Conservation (phyloP, 352 stramenopile species). For the Phytopythium kandeliae region DNA sequence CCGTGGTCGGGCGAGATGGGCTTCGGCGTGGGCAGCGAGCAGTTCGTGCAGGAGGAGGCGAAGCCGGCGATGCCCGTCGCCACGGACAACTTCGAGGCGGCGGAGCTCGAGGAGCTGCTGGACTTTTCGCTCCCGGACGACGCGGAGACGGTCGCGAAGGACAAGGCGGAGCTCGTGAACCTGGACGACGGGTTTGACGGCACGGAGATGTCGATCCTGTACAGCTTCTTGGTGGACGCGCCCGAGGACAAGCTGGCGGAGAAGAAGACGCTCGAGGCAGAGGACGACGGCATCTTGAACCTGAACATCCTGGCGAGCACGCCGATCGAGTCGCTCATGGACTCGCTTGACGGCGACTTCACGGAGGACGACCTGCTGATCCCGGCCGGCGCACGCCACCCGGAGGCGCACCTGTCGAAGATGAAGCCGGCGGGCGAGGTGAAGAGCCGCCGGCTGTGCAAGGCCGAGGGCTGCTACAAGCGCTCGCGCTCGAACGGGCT, state of each 20-base stretch:
- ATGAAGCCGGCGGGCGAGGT: slow-evolving; percentile 24
- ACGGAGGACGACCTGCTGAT: slow-evolving; percentile 71
- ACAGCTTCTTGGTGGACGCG: slow-evolving; percentile 77
- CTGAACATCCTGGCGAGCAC: slow-evolving; percentile 64
- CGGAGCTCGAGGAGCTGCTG: slow-evolving; percentile 67
- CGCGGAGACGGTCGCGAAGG: slow-evolving; percentile 40
- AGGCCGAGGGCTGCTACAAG: slow-evolving; percentile 55
- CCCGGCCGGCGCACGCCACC: slow-evolving; percentile 20
- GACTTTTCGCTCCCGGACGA: slow-evolving; percentile 73
- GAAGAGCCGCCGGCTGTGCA: slow-evolving; percentile 57
- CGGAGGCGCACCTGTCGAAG: slow-evolving; percentile 21
- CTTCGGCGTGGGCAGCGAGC: slow-evolving; percentile 27
- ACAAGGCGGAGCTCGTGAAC: slow-evolving; percentile 73
- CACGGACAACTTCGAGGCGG: slow-evolving; percentile 46
- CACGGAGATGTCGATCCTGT: slow-evolving; percentile 85
- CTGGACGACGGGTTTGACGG: slow-evolving; percentile 79
- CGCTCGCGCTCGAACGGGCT: slow-evolving; percentile 66
- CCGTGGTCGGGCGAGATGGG: slow-evolving; percentile 40
- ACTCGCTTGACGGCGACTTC: slow-evolving; percentile 64
- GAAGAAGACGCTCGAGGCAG: slow-evolving; percentile 40
- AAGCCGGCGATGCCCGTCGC: slow-evolving; percentile 18
- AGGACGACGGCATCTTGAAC: slow-evolving; percentile 70
- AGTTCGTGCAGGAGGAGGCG: slow-evolving; percentile 31
- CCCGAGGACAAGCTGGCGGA: slow-evolving; percentile 50
- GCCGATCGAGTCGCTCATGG: slow-evolving; percentile 65